phyloP scores from a whole-genome alignment of 352 stramenopile genomes.

The Phytophthora multivora region DNA sequence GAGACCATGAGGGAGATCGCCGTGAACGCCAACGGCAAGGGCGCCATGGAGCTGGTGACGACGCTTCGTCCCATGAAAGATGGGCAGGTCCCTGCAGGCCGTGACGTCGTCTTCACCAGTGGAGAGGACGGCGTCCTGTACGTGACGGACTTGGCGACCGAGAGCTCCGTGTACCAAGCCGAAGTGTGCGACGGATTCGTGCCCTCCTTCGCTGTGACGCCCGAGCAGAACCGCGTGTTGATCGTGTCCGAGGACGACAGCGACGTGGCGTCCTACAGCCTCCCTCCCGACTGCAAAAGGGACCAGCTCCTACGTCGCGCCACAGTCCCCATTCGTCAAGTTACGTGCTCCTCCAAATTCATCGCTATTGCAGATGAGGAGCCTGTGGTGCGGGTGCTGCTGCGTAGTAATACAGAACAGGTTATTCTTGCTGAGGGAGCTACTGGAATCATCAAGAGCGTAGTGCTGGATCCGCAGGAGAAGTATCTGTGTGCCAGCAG shows the following conservation, averaged over 20 bases:
- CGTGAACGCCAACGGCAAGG: slow-evolving; percentile 73
- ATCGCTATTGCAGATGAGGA: slow-evolving; percentile 80
- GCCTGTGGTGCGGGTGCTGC: slow-evolving; percentile 69
- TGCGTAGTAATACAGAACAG: slow-evolving; percentile 55
- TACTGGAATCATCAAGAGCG: slow-evolving; percentile 73
- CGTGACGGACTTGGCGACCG: slow-evolving; percentile 66
- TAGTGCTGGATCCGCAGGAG: slow-evolving; percentile 66
- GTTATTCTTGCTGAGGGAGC: slow-evolving; percentile 71
- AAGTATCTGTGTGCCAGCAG: slow-evolving; percentile 70
- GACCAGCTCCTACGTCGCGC: slow-evolving; percentile 71
- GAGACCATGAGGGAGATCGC: slow-evolving; percentile 82
- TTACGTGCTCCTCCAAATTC: slow-evolving; percentile 63
- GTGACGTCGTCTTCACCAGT: slow-evolving; percentile 74
- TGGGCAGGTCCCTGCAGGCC: slow-evolving; percentile 27
- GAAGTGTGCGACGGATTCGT: slow-evolving; percentile 67
- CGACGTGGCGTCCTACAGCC: slow-evolving; percentile 68
- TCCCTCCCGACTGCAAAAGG: slow-evolving; percentile 55
- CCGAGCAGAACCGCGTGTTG: slow-evolving; percentile 70
- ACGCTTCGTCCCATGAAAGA: slow-evolving; percentile 39
- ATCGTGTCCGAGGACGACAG: slow-evolving; percentile 77
- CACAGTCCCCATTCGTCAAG: slow-evolving; percentile 74
- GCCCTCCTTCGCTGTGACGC: slow-evolving; percentile 69
- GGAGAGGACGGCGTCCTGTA: slow-evolving; percentile 84
- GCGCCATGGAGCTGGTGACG: slow-evolving; percentile 63
- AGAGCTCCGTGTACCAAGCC: slow-evolving; percentile 50